A percentile compares a stretch with the other conserved stretches of the same genome.
Conservation (phyloP, 257 asterid genomes). For the Jacaranda copaia region DNA sequence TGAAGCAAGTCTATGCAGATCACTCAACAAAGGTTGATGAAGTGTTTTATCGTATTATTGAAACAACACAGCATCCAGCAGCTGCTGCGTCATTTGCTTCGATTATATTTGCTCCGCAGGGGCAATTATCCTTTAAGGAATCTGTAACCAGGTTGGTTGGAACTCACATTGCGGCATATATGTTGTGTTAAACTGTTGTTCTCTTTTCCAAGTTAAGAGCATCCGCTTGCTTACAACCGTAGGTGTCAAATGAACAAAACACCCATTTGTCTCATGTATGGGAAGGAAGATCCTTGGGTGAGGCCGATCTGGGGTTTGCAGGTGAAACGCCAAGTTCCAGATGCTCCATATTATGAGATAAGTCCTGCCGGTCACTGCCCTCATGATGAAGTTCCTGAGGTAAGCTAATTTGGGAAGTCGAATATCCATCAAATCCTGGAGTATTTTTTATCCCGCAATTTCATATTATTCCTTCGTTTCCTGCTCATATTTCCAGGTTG, state of each 20-base stretch:
- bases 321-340: constrained; percentile 57
- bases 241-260: constrained; percentile 57
- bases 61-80: constrained; percentile 70
- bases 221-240: not conserved
- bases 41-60: constrained; percentile 61
- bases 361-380: constrained; percentile 86
- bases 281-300: constrained; percentile 82
- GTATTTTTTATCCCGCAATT: not conserved
- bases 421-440: not conserved
- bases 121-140: constrained; percentile 57
- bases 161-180: not conserved
- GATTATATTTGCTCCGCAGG: constrained; percentile 69
- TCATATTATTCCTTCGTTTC: not conserved
- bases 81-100: constrained; percentile 78
- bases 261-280: constrained; percentile 67
- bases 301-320: constrained; percentile 66
- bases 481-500: constrained; percentile 53
- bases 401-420: constrained; percentile 14
- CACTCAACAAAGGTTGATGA: constrained; percentile 65
- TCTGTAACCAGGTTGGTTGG: constrained; percentile 57
- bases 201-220: not conserved
- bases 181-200: not conserved
- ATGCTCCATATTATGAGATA: constrained; percentile 70
- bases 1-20: constrained; percentile 72
- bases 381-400: constrained; percentile 85